Base-by-base conservation (phyloP, 495 filamentous ascomycete species). In the Aspergillus affinis region DNA sequence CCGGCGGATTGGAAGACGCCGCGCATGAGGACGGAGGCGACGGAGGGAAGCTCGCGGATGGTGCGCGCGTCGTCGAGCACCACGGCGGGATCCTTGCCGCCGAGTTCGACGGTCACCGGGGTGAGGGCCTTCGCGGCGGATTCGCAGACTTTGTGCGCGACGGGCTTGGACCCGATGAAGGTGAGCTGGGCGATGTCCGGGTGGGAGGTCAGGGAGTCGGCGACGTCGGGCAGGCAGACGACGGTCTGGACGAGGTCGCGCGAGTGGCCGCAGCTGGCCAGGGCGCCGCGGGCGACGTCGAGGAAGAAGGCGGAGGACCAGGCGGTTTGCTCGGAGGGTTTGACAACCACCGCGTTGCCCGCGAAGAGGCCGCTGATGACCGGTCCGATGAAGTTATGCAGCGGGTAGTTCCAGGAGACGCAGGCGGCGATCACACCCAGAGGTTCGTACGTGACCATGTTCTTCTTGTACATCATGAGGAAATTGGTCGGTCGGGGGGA, bases 361-460 rank as follows among this genome's bases (percentile, higher is more conserved):
- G 91, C 82, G 72, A 97, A 97, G 47, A 98, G 81, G 17, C 91
- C 86, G 61, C 89, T 90, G 69, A 99, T 95, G 51, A 97, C 84
- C 0, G 94, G 94, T 2, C 88, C 89, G 46, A 99, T 84, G 61
- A 98, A 79, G 75, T 99, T 99, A 75, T 99, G 94, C 72, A 97
- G 96, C 49, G 93, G 84, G 65, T 83, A 98, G 79, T 99, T 99
- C 94, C 94, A 99, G 66, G 90, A 95, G 41, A 98, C 90, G 50
- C 91, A 87, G 17, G 95, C 94, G 18, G 90, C 87, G 26, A 99
- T 90, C 17, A 99, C 90, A 0, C 94, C 95, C 21, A 98, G 78
- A 17, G 94, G 93, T 71, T 99, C 94, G 75, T 94, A 98, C 48
- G 81, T 75, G 18, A 99, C 93, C 57, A 86, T 87, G 66, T 97